Evolutionary conservation across 1,284 basidiomycete genomes (phyloP).

Genomic region (Boletus smithii): DNA sequence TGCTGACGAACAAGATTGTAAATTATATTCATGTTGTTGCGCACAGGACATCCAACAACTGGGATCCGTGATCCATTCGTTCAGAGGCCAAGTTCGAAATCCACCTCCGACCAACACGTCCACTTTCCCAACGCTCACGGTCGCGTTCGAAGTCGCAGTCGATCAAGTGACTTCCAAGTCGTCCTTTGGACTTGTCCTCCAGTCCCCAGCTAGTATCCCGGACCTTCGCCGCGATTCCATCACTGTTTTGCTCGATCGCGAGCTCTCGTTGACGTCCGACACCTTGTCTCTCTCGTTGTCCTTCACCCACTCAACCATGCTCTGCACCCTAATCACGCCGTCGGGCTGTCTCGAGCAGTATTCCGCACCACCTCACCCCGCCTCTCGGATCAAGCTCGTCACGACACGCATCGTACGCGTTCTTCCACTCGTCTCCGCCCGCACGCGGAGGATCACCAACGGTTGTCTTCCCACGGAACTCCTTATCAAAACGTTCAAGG

Average conservation of each 20-base stretch:
- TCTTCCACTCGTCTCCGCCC: slow-evolving; percentile 10
- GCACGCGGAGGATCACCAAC: slow-evolving; percentile 3
- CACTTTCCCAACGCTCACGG: slow-evolving; percentile 20
- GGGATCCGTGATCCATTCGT: slow-evolving; percentile 13
- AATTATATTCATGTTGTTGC: not conserved
- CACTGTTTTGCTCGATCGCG: slow-evolving; percentile 18
- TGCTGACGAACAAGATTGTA: not conserved
- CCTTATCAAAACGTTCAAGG: slow-evolving; percentile 23
- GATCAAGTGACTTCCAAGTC: slow-evolving; percentile 1
- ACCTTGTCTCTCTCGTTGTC: slow-evolving; percentile 21
- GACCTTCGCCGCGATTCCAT: slow-evolving; percentile 6
- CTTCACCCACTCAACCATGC: slow-evolving; percentile 26
- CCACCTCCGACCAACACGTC: slow-evolving; percentile 13
- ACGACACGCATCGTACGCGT: slow-evolving; percentile 26
- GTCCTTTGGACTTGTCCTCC: slow-evolving; percentile 16
- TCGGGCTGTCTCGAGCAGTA: not conserved
- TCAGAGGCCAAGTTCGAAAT: slow-evolving; percentile 5
- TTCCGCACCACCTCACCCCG: slow-evolving; percentile 10
- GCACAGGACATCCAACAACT: slow-evolving; percentile 19
- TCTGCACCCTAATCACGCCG: slow-evolving; percentile 12
- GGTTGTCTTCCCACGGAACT: slow-evolving; percentile 22
- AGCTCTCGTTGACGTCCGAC: slow-evolving; percentile 20
- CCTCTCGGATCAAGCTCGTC: slow-evolving; percentile 18
- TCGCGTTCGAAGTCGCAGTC: slow-evolving; percentile 22
- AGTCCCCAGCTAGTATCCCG: slow-evolving; percentile 4